Evolutionary conservation across 192 early-diverging fungal species (phyloP), one percentile per base, ranked within the genome.

Genomic region (Globomyces pollinis-pini): DNA sequence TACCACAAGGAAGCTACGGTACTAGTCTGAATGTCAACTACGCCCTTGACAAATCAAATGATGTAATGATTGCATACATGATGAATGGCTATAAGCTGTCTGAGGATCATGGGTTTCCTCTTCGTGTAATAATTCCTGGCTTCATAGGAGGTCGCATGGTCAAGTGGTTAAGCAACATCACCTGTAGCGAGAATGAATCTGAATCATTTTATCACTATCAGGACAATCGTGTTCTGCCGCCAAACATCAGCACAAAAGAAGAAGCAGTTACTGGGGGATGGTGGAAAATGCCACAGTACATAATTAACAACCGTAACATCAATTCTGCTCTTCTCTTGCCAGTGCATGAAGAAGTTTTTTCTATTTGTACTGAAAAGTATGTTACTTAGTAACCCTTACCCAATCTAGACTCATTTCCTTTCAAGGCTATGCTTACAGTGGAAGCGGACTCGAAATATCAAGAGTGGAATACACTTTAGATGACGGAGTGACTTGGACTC

Each of bases 211-310:
- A 90, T 69, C 91, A 93, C 57, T 79, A 79, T 56, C 73, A 74
- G 31, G 91, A 93, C 68, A 93, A 93, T 70, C 82, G 86, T 59
- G 89, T 93, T 24, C 70, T 93, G 20, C 91, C 90, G 20, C 78
- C 89, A 23, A 50, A 79, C 38, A 84, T 80, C 31, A 75, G 67
- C 4, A 65, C 58, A 49, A 81, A 76, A 5, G 70, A 79, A 35
- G 61, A 70, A 21, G 26, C 74, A 13, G 71, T 23, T 45, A 13
- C 11, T 16, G 59, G 60, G 7, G 57, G 50, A 33, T 88, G 86
- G 86, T 75, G 73, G 73, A 62, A 44, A 24, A 64, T 63, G 6
- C 82, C 78, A 3, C 71, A 84, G 29, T 87, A 81, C 60, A 81
- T 80, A 49, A 71, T 87, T 38, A 50, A 91, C 62, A 83, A 90